These are phyloP conservation scores for Ramaria sp. DNA, from an alignment of 768 basidiomycete genomes.

Conservation along the genomic window DNA sequence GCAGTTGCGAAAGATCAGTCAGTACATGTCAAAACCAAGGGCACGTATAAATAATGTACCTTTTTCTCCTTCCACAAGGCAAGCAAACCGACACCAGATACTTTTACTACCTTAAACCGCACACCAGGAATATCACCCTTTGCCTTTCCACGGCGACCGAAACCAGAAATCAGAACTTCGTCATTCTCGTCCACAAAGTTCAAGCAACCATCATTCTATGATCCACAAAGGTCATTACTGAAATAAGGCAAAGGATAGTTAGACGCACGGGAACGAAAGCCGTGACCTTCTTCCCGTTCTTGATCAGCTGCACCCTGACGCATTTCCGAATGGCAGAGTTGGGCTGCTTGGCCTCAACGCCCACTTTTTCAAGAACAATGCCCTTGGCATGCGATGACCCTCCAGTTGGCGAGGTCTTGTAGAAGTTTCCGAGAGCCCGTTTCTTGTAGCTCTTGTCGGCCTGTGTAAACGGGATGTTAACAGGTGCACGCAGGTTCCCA, in stretches of 20 bases:
- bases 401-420: slow-evolving; percentile 99
- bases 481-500: not conserved
- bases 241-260: not conserved
- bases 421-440: slow-evolving; percentile 97
- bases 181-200: slow-evolving; percentile 99
- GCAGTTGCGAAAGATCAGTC: slow-evolving; percentile 1
- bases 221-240: not conserved
- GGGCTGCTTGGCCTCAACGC: slow-evolving; percentile 99
- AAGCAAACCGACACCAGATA: slow-evolving; percentile 96
- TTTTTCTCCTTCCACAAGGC: slow-evolving; percentile 99
- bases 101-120: slow-evolving; percentile 99
- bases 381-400: slow-evolving; percentile 99
- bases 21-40: slow-evolving; percentile 8
- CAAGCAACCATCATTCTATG: slow-evolving; percentile 88
- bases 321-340: slow-evolving; percentile 99
- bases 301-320: slow-evolving; percentile 99
- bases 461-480: slow-evolving; percentile 26
- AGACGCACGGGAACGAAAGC: slow-evolving; percentile 92
- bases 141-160: slow-evolving; percentile 99
- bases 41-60: slow-evolving; percentile 29
- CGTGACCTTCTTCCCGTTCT: slow-evolving; percentile 99
- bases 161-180: slow-evolving; percentile 98
- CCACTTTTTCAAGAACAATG: slow-evolving; percentile 99
- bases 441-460: slow-evolving; percentile 99
- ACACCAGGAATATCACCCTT: slow-evolving; percentile 99